Conservation (phyloP, 495 filamentous ascomycete genomes). For the Annulohypoxylon maeteangense region DNA sequence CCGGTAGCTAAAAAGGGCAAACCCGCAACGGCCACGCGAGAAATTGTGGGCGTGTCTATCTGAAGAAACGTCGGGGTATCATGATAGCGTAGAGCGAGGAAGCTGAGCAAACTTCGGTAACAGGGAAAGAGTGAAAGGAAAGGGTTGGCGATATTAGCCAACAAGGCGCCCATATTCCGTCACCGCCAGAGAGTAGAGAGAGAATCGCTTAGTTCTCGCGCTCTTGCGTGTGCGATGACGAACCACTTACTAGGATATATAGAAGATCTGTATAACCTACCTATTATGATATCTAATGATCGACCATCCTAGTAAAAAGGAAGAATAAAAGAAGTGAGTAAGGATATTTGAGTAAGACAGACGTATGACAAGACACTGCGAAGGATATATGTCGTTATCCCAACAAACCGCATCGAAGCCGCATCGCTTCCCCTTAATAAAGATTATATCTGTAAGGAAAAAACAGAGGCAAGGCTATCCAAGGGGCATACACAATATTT, state of each 20-base stretch:
- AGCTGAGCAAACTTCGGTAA: neutral
- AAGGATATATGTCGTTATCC: conserved; percentile 2
- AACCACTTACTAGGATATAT: conserved; percentile 1
- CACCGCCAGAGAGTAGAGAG: neutral
- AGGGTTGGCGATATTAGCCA: neutral
- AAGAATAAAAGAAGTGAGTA: neutral
- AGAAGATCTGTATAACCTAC: conserved; percentile 8
- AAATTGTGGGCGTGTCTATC: neutral
- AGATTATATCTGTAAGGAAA: neutral
- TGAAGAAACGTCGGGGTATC: neutral
- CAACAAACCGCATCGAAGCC: neutral
- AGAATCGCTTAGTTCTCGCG: neutral
- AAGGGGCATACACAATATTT: neutral
- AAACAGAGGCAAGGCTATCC: neutral
- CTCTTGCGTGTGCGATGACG: neutral
- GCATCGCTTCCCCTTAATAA: neutral
- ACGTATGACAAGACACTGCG: neutral
- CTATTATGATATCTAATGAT: neutral
- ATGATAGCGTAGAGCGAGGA: neutral
- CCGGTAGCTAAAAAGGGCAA: neutral
- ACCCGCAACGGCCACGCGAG: neutral
- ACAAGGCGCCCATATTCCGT: neutral
- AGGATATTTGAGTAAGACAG: neutral
- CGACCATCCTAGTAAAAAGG: neutral
- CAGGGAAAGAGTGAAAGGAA: neutral